Evolutionary conservation across 2,329 filamentous ascomycete species (phyloP).

Genomic region (Botryotinia convoluta): DNA sequence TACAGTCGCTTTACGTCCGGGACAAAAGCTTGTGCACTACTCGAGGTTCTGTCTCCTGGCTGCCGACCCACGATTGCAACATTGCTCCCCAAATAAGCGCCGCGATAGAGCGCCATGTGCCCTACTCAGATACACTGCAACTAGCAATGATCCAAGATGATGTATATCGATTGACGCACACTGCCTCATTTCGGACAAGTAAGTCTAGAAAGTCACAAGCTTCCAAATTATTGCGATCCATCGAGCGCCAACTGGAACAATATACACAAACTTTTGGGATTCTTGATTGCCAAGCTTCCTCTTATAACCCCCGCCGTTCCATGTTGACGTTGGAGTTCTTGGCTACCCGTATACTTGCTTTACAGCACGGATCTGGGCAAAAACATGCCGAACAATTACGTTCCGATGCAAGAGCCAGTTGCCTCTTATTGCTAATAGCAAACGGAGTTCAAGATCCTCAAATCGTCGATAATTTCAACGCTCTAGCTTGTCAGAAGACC

Average conservation of each 20-base stretch:
- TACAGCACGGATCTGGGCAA: slow-evolving; percentile 15
- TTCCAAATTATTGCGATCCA: background rate
- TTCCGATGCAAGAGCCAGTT: slow-evolving; percentile 18
- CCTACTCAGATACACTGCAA: background rate
- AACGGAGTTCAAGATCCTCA: background rate
- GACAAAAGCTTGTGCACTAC: slow-evolving; percentile 20
- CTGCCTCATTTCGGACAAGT: background rate
- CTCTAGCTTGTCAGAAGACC: background rate
- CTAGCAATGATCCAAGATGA: slow-evolving; percentile 7
- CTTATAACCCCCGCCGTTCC: background rate
- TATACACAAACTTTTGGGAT: background rate
- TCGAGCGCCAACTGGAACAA: background rate
- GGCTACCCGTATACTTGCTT: slow-evolving; percentile 17
- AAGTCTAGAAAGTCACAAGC: background rate
- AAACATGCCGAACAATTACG: slow-evolving; percentile 8
- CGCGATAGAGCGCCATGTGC: background rate
- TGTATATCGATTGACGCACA: background rate
- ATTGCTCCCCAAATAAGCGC: slow-evolving; percentile 6
- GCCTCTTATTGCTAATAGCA: slow-evolving; percentile 1
- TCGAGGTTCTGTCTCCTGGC: slow-evolving; percentile 19
- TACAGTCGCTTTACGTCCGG: slow-evolving; percentile 11
- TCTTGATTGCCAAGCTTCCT: background rate
- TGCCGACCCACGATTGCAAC: slow-evolving; percentile 14
- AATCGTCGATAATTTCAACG: background rate
- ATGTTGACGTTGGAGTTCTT: slow-evolving; percentile 15